These are phyloP conservation scores for Irpex rosettiformis DNA, from an alignment of 1,284 basidiomycete genomes.

Conservation along the genomic window DNA sequence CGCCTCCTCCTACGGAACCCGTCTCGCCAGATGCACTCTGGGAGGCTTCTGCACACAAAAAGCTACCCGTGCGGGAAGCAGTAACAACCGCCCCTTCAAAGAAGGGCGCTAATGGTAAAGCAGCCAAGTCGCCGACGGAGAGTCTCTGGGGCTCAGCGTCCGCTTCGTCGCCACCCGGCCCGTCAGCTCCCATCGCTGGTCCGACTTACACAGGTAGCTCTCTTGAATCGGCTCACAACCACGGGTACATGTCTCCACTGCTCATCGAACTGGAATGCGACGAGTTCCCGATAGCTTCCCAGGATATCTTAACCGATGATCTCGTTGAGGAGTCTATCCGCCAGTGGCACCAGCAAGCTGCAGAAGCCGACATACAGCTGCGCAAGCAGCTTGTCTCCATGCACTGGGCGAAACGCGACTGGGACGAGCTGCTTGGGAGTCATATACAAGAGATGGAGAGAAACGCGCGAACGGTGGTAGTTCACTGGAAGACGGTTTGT, in stretches of 20 bases:
- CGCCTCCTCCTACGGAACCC: neutral
- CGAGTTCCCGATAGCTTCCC: neutral
- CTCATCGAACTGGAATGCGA: constrained; percentile 15
- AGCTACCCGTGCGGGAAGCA: neutral
- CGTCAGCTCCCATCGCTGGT: neutral
- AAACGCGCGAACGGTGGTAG: constrained; percentile 7
- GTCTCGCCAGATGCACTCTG: neutral
- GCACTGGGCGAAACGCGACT: constrained; percentile 13
- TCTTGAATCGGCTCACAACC: neutral
- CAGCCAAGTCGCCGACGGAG: neutral
- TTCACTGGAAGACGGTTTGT: constrained; percentile 9
- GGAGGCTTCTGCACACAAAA: neutral
- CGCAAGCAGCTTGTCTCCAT: constrained; percentile 18
- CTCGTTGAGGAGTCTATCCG: constrained; percentile 15
- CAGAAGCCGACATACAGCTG: constrained; percentile 22
- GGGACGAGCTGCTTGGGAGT: constrained; percentile 7
- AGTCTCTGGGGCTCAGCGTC: constrained; percentile 5
- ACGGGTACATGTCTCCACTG: constrained; percentile 14
- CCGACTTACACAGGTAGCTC: neutral
- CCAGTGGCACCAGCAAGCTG: constrained; percentile 21
- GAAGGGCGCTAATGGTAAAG: neutral
- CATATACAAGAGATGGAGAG: constrained; percentile 11
- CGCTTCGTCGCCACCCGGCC: neutral
- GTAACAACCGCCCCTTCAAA: neutral
- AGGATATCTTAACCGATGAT: constrained; percentile 10